Base-by-base conservation (phyloP, 352 stramenopile genomes). In the Phytopythium vexans region DNA sequence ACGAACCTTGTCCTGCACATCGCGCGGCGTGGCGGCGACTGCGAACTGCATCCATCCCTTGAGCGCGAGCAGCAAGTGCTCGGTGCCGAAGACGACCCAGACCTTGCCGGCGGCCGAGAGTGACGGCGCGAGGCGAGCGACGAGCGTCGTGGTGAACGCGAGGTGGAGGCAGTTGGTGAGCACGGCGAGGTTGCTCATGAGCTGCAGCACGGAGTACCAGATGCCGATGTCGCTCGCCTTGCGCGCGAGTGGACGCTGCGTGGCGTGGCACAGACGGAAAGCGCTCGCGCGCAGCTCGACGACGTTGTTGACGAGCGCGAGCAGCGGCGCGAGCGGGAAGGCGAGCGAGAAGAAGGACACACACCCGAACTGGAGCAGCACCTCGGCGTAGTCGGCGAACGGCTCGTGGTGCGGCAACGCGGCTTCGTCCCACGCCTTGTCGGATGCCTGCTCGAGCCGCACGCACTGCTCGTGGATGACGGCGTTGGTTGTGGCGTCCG, bases 161-260 rank as follows among this genome's bases (percentile, higher is more conserved):
- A 98, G 88, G 46, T 98, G 80, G 54, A 96, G 89, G 56, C 92
- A 98, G 66, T 98, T 98, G 50, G 95, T 98, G 42, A 98, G 72
- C 56, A 98, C 88, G 8, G 91, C 94, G 64, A 98, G 77, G 4
- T 98, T 86, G 32, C 89, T 97, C 68, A 98, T 97, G 68, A 97
- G 82, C 68, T 98, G 92, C 27, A 98, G 76, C 49, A 98, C 88
- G 33, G 78, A 62, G 43, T 97, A 56, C 84, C 84, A 94, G 54
- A 94, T 70, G 45, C 85, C 82, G 49, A 97, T 97, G 50, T 88
- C 94, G 47, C 92, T 96, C 34, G 94, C 96, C 67, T 97, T 97
- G 59, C 88, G 79, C 6, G 92, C 81, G 33, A 98, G 74, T 6
- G 94, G 92, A 16, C 95, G 78, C 45, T 97, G 86, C 70, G 88